phyloP scores from a whole-genome alignment of 2,329 filamentous ascomycete species.

The Pseudogymnoascus destructans region DNA sequence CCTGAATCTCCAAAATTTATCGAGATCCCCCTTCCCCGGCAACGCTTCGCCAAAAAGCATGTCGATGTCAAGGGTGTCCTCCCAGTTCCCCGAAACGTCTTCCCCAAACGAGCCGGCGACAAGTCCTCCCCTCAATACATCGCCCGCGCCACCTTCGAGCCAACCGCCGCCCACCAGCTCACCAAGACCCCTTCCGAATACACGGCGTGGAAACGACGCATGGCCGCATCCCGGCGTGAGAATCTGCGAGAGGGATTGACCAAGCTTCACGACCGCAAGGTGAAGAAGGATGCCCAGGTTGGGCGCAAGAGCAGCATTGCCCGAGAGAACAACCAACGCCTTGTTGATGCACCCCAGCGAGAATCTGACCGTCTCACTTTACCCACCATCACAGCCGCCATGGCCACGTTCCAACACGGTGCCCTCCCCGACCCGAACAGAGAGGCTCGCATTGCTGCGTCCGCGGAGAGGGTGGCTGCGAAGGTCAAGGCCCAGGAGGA shows the following conservation, averaged over 20 bases:
- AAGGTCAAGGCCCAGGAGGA: slow-evolving; percentile 40
- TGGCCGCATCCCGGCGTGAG: slow-evolving; percentile 58
- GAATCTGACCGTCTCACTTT: slow-evolving; percentile 67
- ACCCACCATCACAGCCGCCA: slow-evolving; percentile 45
- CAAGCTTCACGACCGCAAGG: slow-evolving; percentile 56
- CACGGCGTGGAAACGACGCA: slow-evolving; percentile 51
- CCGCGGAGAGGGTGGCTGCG: slow-evolving; percentile 30
- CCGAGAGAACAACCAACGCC: slow-evolving; percentile 34
- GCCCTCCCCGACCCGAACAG: slow-evolving; percentile 50
- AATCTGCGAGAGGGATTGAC: slow-evolving; percentile 61
- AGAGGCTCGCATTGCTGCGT: slow-evolving; percentile 38
- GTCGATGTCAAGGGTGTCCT: slow-evolving; percentile 59
- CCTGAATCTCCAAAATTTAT: slow-evolving; percentile 86
- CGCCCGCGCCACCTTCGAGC: slow-evolving; percentile 41
- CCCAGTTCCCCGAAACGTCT: slow-evolving; percentile 71
- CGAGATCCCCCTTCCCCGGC: slow-evolving; percentile 63
- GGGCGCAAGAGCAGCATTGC: slow-evolving; percentile 33
- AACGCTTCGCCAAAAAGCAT: slow-evolving; percentile 35
- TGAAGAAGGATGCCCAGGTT: slow-evolving; percentile 27
- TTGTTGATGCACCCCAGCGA: slow-evolving; percentile 51
- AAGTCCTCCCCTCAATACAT: slow-evolving; percentile 54
- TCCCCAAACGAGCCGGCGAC: slow-evolving; percentile 43
- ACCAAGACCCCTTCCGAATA: slow-evolving; percentile 21
- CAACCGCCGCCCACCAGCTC: slow-evolving; percentile 25
- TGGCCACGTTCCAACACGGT: slow-evolving; percentile 34